These are phyloP conservation scores for Prunus persica DNA, from an alignment of 306 rosid species.

Conservation along the genomic window DNA sequence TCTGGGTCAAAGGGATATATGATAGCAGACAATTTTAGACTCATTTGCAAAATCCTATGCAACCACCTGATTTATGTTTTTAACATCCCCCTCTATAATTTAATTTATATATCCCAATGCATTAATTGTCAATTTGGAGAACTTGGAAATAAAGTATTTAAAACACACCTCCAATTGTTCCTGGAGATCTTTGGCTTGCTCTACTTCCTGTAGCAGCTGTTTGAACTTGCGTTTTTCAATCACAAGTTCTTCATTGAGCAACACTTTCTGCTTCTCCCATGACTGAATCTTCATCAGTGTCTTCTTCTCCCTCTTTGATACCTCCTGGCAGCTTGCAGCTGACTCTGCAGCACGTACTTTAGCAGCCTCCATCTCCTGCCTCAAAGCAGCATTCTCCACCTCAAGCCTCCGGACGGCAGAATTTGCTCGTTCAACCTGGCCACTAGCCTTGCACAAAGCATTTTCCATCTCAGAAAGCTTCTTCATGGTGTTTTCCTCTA, in stretches of 20 bases:
- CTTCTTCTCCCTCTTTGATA: constrained; percentile 74
- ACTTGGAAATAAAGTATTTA: constrained; percentile 14
- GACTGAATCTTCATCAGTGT: constrained; percentile 57
- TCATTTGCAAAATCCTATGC: neutral
- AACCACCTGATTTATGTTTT: neutral
- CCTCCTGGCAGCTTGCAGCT: constrained; percentile 77
- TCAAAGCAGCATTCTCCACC: constrained; percentile 63
- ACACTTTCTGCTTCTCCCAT: constrained; percentile 75
- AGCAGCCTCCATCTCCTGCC: constrained; percentile 86
- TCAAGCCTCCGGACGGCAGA: constrained; percentile 75
- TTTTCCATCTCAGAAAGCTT: constrained; percentile 88
- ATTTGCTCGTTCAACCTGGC: constrained; percentile 84
- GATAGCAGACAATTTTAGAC: neutral
- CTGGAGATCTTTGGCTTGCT: constrained; percentile 57
- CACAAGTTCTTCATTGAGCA: constrained; percentile 63
- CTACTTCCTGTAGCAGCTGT: constrained; percentile 52
- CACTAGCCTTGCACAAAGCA: constrained; percentile 77
- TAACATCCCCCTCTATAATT: neutral
- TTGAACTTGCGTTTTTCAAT: constrained; percentile 55
- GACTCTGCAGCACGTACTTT: constrained; percentile 66
- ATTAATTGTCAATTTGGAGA: neutral
- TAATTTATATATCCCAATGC: neutral
- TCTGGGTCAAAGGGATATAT: neutral
- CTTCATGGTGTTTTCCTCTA: constrained; percentile 82
- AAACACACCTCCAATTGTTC: constrained; percentile 72